Base-by-base conservation (phyloP, 495 filamentous ascomycete genomes). In the Lepraria neglecta region DNA sequence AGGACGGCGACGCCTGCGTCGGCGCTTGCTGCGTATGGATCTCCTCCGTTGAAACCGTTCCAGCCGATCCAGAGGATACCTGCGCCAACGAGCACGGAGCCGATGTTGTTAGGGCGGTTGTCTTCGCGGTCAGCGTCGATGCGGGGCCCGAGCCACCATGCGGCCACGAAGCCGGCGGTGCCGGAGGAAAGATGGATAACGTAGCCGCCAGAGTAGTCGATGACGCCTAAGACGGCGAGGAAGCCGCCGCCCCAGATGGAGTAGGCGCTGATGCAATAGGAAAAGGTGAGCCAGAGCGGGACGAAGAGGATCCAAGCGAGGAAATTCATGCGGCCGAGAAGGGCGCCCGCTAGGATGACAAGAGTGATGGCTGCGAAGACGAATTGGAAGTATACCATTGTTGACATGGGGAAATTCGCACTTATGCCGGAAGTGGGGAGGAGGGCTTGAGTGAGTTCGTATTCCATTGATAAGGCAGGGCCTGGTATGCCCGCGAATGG, bases 371-470 rank as follows among this genome's bases (percentile, higher is more conserved):
- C 80, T 0, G 80, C 80, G 69, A 83, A 83, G 33, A 81, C 80
- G 62, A 83, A 83, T 58, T 83, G 80, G 68, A 83, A 83, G 68
- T 83, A 83, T 0, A 82, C 70, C 80, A 83, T 82, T n/a, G 78
- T 81, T 3, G 77, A 74, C 64, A 75, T 60, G 19, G 78, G 77
- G 63, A 74, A 83, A 59, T 73, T 72, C 38, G 73, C 71, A 9
- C 65, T 62, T 55, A 77, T 44, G 42, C 60, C 71, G 3, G 78
- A 75, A 12, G 77, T 70, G 1, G 79, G 78, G 9, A 83, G 68
- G 9, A 56, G 56, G 10, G 77, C 72, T 64, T 80, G 80, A 2
- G 55, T 64, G 21, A 82, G 71, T 64, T 79, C 68, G 58, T 72
- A 73, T 62, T 75, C 67, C 70, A 82, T 79, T 4, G 71, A 70